Base-by-base conservation (phyloP, 1,139 yeast genomes). In the Yamadazyma kanchanaburiensis region DNA sequence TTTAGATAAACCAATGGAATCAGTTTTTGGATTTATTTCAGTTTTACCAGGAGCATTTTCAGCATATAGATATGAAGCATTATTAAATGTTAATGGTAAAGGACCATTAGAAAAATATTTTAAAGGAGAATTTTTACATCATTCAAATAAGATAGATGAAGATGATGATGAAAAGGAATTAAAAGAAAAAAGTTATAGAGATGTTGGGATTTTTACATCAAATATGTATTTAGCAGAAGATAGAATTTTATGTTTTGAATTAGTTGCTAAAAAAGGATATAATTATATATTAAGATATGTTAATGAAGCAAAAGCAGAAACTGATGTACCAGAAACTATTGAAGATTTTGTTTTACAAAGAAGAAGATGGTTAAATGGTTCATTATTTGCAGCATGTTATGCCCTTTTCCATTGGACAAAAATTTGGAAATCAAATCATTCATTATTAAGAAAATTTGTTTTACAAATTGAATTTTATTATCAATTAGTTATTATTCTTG, bases 141-240 rank as follows among this genome's bases (percentile, higher is more conserved):
- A 65, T 34, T 67, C 66, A 16, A 72, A 74, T 14, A 45, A 45
- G 25, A 45, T 53, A 17, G 56, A 48, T 9, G 64, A 57, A 25
- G 63, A 60, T 4, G 74, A 67, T 43, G 74, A 67, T 37, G 74
- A 68, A 44, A 43, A 55, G 17, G 62, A 60, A 33, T 48, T 68
- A 28, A 65, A 66, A 39, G 72, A 67, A 37, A 54, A 58, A 30
- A 66, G 66, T 41, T 64, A 54, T 45, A 58, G 62, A 35, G 70
- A 68, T 38, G 68, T 69, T 1, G 91, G 91, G 12, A 74, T 84
- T 28, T 84, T 84, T 59, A 80, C 85, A 18, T 79, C 87, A 12
- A 84, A 84, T 57, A 80, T 84, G 94, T 84, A 83, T 54, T 70
- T 84, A 36, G 94, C 94, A 6, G 94, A 84, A 55, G 94, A 84